Percentiles rank a stretch among this genome's conserved stretches.
These are phyloP conservation scores for Phalaenopsis equestris DNA, from an alignment of 106 monocot species.

Conservation along the genomic window DNA sequence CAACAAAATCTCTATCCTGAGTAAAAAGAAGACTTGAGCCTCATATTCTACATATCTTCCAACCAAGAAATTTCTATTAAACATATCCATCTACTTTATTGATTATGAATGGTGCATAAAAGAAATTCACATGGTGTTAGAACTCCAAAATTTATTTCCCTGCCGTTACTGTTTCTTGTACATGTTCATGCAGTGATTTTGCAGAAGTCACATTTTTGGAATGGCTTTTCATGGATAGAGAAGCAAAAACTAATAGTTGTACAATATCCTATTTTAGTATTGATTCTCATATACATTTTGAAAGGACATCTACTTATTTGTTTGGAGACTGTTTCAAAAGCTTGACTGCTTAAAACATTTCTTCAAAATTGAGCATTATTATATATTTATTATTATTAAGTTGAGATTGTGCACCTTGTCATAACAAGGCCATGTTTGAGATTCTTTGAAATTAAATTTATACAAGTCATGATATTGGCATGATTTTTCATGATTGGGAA, in stretches of 20 bases:
- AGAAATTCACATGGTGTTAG: background rate
- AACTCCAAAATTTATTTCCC: background rate
- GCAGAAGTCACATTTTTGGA: background rate
- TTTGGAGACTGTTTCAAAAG: background rate
- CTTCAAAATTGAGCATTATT: background rate
- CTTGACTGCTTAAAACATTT: background rate
- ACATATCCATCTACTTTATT: background rate
- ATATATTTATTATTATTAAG: background rate
- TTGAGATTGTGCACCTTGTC: background rate
- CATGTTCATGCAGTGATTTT: background rate
- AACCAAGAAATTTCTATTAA: background rate
- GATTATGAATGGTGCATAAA: background rate
- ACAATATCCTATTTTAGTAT: background rate
- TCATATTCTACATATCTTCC: background rate
- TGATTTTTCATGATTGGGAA: background rate
- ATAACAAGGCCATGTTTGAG: background rate
- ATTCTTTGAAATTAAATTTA: background rate
- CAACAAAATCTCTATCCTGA: background rate
- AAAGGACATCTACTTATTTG: background rate
- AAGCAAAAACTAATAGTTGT: background rate
- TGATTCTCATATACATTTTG: background rate
- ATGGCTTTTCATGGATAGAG: background rate
- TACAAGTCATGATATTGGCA: background rate
- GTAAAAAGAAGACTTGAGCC: background rate
- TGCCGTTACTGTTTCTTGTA: background rate